Evolutionary conservation across 495 filamentous ascomycete species (phyloP).

Genomic region (Lophium mytilinum): DNA sequence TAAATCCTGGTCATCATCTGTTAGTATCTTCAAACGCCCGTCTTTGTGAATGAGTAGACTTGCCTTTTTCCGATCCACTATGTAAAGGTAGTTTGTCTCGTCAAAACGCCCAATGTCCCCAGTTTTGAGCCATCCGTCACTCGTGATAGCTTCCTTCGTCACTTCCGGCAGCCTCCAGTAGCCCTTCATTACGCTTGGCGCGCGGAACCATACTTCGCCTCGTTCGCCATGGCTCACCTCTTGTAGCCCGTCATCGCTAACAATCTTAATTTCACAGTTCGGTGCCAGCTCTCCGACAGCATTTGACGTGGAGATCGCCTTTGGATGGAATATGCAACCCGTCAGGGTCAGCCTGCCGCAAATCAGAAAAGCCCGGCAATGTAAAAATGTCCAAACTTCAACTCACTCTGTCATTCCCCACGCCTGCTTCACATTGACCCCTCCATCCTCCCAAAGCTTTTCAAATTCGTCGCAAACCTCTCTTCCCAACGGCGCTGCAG

Average conservation of each 20-base stretch:
- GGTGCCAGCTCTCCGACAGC: constrained; percentile 62
- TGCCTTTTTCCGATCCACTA: constrained; percentile 38
- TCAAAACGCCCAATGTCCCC: constrained; percentile 34
- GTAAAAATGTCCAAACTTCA: neutral
- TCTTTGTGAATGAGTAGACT: neutral
- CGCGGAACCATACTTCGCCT: constrained; percentile 33
- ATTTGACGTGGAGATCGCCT: constrained; percentile 24
- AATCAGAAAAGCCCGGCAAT: constrained; percentile 3
- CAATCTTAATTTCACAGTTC: constrained; percentile 58
- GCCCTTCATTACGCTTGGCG: constrained; percentile 37
- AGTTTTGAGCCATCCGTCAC: constrained; percentile 36
- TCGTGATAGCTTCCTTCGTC: constrained; percentile 30
- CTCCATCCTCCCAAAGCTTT: constrained; percentile 47
- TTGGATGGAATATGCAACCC: constrained; percentile 52
- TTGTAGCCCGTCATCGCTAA: constrained; percentile 36
- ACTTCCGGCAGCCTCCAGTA: constrained; percentile 36
- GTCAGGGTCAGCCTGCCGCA: constrained; percentile 52
- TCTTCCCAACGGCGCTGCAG: constrained; percentile 41
- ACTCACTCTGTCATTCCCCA: constrained; percentile 78
- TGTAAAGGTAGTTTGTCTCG: constrained; percentile 30
- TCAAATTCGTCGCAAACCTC: constrained; percentile 54
- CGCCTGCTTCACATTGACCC: constrained; percentile 58
- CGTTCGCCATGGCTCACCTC: constrained; percentile 26
- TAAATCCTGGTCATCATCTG: constrained; percentile 26
- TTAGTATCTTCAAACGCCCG: neutral